These are phyloP conservation scores for Triangularia setosa DNA, from an alignment of 2,329 filamentous ascomycete genomes.

Conservation along the genomic window DNA sequence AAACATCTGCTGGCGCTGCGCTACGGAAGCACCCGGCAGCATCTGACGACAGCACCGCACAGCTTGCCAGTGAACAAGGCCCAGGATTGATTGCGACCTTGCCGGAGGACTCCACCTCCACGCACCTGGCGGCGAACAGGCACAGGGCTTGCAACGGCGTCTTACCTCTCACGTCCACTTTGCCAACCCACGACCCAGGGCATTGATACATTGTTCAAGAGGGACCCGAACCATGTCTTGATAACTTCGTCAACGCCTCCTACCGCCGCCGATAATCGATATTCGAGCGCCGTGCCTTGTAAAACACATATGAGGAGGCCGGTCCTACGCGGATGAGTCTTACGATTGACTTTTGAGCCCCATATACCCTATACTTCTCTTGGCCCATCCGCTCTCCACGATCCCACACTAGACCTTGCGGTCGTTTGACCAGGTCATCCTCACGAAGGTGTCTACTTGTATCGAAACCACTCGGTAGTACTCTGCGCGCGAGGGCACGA, in stretches of 20 bases:
- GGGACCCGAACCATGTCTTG: slow-evolving; percentile 5
- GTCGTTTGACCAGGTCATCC: neutral
- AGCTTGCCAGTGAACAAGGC: neutral
- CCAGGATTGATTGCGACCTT: neutral
- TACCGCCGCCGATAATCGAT: neutral
- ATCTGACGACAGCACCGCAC: slow-evolving; percentile 1
- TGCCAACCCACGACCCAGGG: neutral
- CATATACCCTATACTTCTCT: neutral
- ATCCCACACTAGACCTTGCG: neutral
- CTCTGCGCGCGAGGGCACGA: neutral
- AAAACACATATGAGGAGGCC: neutral
- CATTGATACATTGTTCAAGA: neutral
- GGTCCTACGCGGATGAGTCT: neutral
- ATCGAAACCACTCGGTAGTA: neutral
- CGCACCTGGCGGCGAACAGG: slow-evolving; percentile 6
- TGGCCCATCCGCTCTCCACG: neutral
- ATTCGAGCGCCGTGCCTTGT: neutral
- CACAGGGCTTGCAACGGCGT: slow-evolving; percentile 3
- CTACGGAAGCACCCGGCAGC: neutral
- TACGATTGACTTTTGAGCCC: neutral
- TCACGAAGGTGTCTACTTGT: neutral
- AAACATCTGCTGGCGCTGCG: neutral
- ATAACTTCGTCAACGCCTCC: slow-evolving; percentile 2
- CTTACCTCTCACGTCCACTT: slow-evolving; percentile 6
- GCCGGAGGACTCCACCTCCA: slow-evolving; percentile 1